These are phyloP conservation scores for Fusarium sp. DNA, from an alignment of 2,329 filamentous ascomycete species.

Conservation along the genomic window DNA sequence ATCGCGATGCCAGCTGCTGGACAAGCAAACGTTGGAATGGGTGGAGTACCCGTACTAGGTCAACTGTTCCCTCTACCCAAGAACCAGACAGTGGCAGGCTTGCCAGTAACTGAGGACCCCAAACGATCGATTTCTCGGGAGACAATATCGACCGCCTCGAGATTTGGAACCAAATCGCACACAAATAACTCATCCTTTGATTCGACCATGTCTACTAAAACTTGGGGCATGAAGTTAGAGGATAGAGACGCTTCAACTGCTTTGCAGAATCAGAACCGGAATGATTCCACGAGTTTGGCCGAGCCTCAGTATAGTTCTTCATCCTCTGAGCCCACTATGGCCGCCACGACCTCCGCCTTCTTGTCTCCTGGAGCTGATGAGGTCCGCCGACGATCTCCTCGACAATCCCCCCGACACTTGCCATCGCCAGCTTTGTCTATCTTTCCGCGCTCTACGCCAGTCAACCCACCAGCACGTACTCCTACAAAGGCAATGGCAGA, in stretches of 20 bases:
- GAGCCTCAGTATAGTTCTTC: slow-evolving; percentile 13
- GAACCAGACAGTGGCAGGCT: slow-evolving; percentile 45
- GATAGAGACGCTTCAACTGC: slow-evolving; percentile 42
- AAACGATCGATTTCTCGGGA: slow-evolving; percentile 50
- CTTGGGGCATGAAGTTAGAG: slow-evolving; percentile 61
- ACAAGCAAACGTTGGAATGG: slow-evolving; percentile 54
- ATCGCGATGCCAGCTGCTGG: slow-evolving; percentile 57
- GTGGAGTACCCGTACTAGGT: slow-evolving; percentile 57
- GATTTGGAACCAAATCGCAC: slow-evolving; percentile 60
- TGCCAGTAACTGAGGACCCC: slow-evolving; percentile 31
- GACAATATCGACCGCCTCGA: slow-evolving; percentile 63
- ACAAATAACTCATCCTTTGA: slow-evolving; percentile 64
- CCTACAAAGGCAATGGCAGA: slow-evolving; percentile 23
- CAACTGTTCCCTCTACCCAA: slow-evolving; percentile 60
- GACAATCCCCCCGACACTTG: slow-evolving; percentile 63
- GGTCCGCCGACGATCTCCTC: slow-evolving; percentile 66
- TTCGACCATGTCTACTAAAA: slow-evolving; percentile 62
- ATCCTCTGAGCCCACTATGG: slow-evolving; percentile 47
- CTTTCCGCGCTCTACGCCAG: slow-evolving; percentile 17
- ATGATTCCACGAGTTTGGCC: neutral
- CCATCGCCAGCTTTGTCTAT: slow-evolving; percentile 31
- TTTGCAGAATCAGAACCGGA: neutral
- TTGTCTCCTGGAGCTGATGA: slow-evolving; percentile 65
- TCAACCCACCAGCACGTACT: slow-evolving; percentile 8
- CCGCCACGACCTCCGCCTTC: slow-evolving; percentile 62